Base-by-base conservation (phyloP, 225 moss, liverwort and hornwort species). In the Bryum argenteum region DNA sequence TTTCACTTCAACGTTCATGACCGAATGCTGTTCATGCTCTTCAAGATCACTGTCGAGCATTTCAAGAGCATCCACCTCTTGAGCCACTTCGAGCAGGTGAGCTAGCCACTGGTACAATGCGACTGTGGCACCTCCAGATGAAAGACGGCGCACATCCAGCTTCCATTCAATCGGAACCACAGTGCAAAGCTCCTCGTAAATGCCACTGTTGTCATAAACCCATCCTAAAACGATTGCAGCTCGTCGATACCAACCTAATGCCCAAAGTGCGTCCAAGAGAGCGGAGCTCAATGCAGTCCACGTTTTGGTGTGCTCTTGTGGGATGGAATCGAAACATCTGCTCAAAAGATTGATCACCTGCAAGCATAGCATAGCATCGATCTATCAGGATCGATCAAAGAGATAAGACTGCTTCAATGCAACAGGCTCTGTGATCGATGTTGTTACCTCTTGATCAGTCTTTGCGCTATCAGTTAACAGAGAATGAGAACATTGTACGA, bases 81-180 rank as follows among this genome's bases (percentile, higher is more conserved):
- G 82, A 20, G 90, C 94, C 26, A 89, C 71, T 62, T 76, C 61
- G 40, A 89, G 81, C 48, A 98, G 82, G 69, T 91, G 88, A 57
- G 89, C 89, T 50, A 98, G 77, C 97, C 97, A 98, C 61, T 98
- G 97, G 52, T 94, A 92, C 38, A 98, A 81, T 71, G 91, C 90
- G 24, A 91, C 94, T 15, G 84, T 71, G n/a, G 94, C 89, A 78
- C 90, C 89, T 77, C 97, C 97, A 52, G 83, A 82, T 37, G 97
- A 98, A 57, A 98, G 82, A 44, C 89, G 88, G 65, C 97, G 90
- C 53, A 98, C 76, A 72, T 98, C 97, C 51, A 98, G 76, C 81
- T 98, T 98, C 94, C 97, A 98, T 75, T 98, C 97, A 20, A 69
- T 69, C 58, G 85, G 64, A 13, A 75, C 55, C 66, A 91, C 78